Base-by-base conservation (phyloP, 257 asterid species). In the Parsonsia alboflavescens region DNA sequence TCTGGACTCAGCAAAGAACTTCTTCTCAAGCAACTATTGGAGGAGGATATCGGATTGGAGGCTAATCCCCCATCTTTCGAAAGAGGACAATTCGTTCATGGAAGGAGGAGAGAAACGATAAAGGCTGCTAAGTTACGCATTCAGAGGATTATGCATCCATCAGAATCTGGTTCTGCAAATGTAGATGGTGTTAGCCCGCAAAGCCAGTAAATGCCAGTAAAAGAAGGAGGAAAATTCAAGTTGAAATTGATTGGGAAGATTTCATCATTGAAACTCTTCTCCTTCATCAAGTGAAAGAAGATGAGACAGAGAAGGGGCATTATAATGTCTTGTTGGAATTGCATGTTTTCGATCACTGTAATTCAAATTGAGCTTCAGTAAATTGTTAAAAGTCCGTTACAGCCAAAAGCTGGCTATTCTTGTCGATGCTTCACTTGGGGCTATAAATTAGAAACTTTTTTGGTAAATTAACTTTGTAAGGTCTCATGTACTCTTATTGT, bases 1-100 rank as follows among this genome's bases (percentile, higher is more conserved):
- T 91, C 98, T 1, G 94, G 89, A 22, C 63, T 93, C 83, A 86
- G 96, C 88, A 90, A 85, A 70, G 88, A 89, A 85, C 97, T 93
- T 71, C 24, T 85, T 59, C 80, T 90, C 71, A 85, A 87, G 82
- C 76, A 91, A 80, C 80, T 91, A 70, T 52, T 86, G 80, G 87
- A 89, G 82, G 87, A 89, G 82, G 94, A 93, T 78, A 86, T 91
- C 71, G 96, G 97, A 21, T 82, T 89, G 83, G 82, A 89, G 77
- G 83, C 74, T 33, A 54, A 65, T 22, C 97, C 97, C 39, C 98
- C 98, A n/a, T 90, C 96, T 45, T 91, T 86, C 44, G 89, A 91
- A 13, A 71, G 73, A 53, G 91, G 89, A 53, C 75, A 87, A 73
- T 68, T 77, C 74, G 82, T 57, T 1, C 78, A 71, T 70, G 85